These are phyloP conservation scores for Daldinia sp. DNA, from an alignment of 2,329 filamentous ascomycete species.

Conservation along the genomic window DNA sequence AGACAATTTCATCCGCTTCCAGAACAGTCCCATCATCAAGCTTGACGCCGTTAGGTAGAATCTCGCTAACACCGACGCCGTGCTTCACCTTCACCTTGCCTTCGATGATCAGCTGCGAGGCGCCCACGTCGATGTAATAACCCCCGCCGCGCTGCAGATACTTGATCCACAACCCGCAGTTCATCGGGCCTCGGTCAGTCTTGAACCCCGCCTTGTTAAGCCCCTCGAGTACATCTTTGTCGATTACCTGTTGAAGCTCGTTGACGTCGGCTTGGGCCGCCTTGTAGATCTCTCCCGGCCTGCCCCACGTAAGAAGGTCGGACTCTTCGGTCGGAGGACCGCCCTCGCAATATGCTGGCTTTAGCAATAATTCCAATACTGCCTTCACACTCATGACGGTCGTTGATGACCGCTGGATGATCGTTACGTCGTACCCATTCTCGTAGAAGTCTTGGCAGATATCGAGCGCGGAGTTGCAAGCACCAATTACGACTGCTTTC, in stretches of 20 bases:
- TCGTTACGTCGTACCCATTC: conserved; percentile 69
- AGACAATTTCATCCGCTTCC: conserved; percentile 67
- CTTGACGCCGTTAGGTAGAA: conserved; percentile 56
- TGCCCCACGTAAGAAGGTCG: conserved; percentile 70
- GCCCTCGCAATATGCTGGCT: conserved; percentile 62
- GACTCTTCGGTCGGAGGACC: conserved; percentile 74
- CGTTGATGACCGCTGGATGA: conserved; percentile 70
- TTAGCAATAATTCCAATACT: conserved; percentile 65
- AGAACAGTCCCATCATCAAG: conserved; percentile 64
- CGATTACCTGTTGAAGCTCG: conserved; percentile 52
- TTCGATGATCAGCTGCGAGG: conserved; percentile 65
- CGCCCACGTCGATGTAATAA: conserved; percentile 70
- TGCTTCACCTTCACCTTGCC: conserved; percentile 68
- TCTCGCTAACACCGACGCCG: conserved; percentile 61
- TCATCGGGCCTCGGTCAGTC: conserved; percentile 67
- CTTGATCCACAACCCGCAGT: conserved; percentile 67
- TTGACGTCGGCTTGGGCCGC: conserved; percentile 64
- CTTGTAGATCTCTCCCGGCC: conserved; percentile 72
- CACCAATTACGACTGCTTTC: conserved; percentile 68
- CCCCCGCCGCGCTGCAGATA: conserved; percentile 72
- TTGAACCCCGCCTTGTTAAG: conserved; percentile 69
- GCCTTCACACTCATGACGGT: conserved; percentile 65
- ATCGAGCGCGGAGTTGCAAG: conserved; percentile 70
- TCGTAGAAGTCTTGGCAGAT: conserved; percentile 70
- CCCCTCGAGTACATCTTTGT: conserved; percentile 59